Evolutionary conservation across 768 basidiomycete species (phyloP).

Genomic region (Polyporus arcularius): DNA sequence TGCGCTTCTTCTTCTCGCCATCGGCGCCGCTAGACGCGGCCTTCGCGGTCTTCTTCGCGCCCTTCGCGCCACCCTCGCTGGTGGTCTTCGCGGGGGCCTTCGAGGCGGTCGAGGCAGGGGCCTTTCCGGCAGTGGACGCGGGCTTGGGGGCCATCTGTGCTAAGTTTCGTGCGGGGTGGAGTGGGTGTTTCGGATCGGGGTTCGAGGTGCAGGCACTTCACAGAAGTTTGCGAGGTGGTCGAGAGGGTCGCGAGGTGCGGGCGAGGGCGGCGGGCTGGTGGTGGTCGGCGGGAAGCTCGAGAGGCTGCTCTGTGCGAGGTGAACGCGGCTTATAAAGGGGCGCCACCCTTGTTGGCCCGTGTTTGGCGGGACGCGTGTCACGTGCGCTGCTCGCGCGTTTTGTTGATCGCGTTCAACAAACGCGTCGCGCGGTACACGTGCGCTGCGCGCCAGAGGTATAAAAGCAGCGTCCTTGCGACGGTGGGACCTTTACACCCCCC

Average conservation of each 20-base stretch:
- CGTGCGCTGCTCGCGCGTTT: constrained; percentile 19
- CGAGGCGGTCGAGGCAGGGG: constrained; percentile 63
- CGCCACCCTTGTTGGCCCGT: constrained; percentile 22
- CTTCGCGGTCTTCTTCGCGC: constrained; percentile 59
- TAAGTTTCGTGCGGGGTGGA: constrained; percentile 49
- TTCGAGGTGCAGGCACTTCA: background rate
- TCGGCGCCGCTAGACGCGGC: constrained; percentile 47
- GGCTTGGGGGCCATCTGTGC: constrained; percentile 66
- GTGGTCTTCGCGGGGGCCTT: constrained; percentile 63
- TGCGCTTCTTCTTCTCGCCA: constrained; percentile 77
- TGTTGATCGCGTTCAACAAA: constrained; percentile 31
- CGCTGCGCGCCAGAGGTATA: constrained; percentile 13
- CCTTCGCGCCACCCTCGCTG: constrained; percentile 46
- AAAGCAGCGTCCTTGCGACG: background rate
- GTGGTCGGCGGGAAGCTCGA: constrained; percentile 7
- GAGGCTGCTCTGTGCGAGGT: constrained; percentile 5
- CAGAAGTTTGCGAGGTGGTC: background rate
- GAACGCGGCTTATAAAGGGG: constrained; percentile 28
- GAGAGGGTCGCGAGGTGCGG: background rate
- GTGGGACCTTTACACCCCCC: background rate
- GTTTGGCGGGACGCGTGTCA: constrained; percentile 28
- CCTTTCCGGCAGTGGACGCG: constrained; percentile 84
- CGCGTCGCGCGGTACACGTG: constrained; percentile 7
- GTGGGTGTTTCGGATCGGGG: constrained; percentile 51
- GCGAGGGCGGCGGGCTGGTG: constrained; percentile 9